phyloP scores from a whole-genome alignment of 1,139 yeast species.

The Pichia cactophila region DNA sequence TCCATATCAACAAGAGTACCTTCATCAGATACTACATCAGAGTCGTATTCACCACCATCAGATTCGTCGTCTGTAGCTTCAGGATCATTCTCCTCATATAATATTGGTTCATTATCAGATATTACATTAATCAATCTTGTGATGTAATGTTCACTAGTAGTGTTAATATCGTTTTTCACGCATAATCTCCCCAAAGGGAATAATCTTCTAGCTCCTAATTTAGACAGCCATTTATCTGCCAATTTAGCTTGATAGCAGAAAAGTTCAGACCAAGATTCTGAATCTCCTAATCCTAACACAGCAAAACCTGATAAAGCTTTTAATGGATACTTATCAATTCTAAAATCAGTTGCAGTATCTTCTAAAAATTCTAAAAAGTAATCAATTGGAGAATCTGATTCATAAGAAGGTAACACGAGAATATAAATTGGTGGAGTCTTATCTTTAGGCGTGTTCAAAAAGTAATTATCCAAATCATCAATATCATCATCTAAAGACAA shows the following conservation, averaged over 20 bases:
- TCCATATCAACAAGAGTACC: slow-evolving; percentile 67
- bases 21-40: slow-evolving; percentile 20
- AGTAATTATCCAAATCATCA: slow-evolving; percentile 78
- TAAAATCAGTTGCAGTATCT: slow-evolving; percentile 78
- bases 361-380: slow-evolving; percentile 72
- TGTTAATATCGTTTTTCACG: slow-evolving; percentile 63
- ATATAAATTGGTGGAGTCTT: slow-evolving; percentile 47
- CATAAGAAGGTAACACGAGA: slow-evolving; percentile 81
- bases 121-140: slow-evolving; percentile 51
- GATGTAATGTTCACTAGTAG: slow-evolving; percentile 59
- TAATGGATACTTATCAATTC: slow-evolving; percentile 78
- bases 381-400: slow-evolving; percentile 87
- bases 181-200: slow-evolving; percentile 85
- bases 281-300: slow-evolving; percentile 82
- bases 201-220: slow-evolving; percentile 76
- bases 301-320: slow-evolving; percentile 65
- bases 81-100: slow-evolving; percentile 41
- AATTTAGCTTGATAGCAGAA: slow-evolving; percentile 81
- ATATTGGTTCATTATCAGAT: slow-evolving; percentile 59
- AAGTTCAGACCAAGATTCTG: slow-evolving; percentile 77
- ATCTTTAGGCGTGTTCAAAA: slow-evolving; percentile 50
- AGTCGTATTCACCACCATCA: neutral
- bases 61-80: slow-evolving; percentile 31
- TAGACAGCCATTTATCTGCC: slow-evolving; percentile 71
- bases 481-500: slow-evolving; percentile 72